Evolutionary conservation across 257 asterid genomes (phyloP).

Genomic region (Plantago elongata): DNA sequence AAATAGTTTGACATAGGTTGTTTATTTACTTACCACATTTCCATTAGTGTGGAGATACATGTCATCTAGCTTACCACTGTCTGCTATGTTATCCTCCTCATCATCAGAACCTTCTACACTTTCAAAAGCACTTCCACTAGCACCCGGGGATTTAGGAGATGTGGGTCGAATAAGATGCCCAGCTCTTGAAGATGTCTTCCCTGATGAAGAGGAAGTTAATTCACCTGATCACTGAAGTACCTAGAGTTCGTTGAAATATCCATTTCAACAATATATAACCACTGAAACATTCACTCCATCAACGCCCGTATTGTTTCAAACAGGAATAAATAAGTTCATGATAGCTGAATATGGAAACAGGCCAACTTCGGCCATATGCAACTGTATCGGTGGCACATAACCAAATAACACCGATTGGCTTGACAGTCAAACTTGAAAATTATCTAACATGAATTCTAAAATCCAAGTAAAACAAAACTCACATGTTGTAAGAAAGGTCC

Average conservation of each 20-base stretch:
- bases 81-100: slow-evolving; percentile 73
- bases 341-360: no score
- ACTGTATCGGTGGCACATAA: no score
- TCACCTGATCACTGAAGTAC: no score
- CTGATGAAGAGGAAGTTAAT: slow-evolving; percentile 21
- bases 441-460: neutral
- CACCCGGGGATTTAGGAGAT: slow-evolving; percentile 91
- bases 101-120: slow-evolving; percentile 92
- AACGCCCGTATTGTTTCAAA: no score
- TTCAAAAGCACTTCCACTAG: slow-evolving; percentile 90
- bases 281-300: no score
- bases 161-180: slow-evolving; percentile 61
- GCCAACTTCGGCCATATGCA: no score
- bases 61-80: slow-evolving; percentile 43
- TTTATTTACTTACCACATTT: slow-evolving; percentile 43
- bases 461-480: neutral
- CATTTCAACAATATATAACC: no score
- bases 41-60: slow-evolving; percentile 69
- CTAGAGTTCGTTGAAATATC: no score
- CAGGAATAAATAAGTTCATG: no score
- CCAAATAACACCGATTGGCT: no score
- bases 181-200: slow-evolving; percentile 40
- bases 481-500: neutral
- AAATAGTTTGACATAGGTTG: slow-evolving; percentile 12
- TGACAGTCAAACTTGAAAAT: no score